Base-by-base conservation (phyloP, 257 asterid genomes). In the Salvia rosmarinus region DNA sequence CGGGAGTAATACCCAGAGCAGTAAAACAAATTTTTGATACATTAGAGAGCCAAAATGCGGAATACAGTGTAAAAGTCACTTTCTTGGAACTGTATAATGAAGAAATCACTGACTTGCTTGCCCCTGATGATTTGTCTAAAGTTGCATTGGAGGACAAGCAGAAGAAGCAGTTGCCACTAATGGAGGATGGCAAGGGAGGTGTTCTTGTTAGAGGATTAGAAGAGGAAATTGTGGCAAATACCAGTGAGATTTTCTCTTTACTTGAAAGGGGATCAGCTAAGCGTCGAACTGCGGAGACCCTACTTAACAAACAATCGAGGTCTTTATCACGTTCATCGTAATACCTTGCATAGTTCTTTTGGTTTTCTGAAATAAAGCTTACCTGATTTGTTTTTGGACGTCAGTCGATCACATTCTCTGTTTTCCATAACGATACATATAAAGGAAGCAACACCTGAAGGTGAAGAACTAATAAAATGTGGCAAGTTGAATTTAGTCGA, bases 121-220 rank as follows among this genome's bases (percentile, higher is more conserved):
- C 90, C 64, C 98, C 89, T 56, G 98, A 92, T 47, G 98, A 92
- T 40, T 34, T 88, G 16, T 81, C 96, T 40, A 88, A 82, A 80
- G 81, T 82, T 77, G 73, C 83, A 16, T 5, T 65, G 60, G 98
- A 91, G 59, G 98, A 92, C 17, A 92, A 88, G 77, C 94, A 88
- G 86, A 92, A 85, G 82, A 92, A 88, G 67, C 96, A 85, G 73
- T 75, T 92, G 67, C 94, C 96, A 30, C 87, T 92, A 19, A 89
- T 92, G 96, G 96, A 92, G 76, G 98, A 92, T 75, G 96, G 96
- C 14, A 92, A 89, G 74, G 96, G 98, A 8, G 98, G 96, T 28
- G 98, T 89, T 75, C 87, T 92, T 75, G 96, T 92, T 10, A 86
- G 94, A 84, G 98, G 98, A 17, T 79, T 92, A 1, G 98, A 92